Evolutionary conservation across 1,284 basidiomycete genomes (phyloP).

Genomic region (Cryptococcus floricola): DNA sequence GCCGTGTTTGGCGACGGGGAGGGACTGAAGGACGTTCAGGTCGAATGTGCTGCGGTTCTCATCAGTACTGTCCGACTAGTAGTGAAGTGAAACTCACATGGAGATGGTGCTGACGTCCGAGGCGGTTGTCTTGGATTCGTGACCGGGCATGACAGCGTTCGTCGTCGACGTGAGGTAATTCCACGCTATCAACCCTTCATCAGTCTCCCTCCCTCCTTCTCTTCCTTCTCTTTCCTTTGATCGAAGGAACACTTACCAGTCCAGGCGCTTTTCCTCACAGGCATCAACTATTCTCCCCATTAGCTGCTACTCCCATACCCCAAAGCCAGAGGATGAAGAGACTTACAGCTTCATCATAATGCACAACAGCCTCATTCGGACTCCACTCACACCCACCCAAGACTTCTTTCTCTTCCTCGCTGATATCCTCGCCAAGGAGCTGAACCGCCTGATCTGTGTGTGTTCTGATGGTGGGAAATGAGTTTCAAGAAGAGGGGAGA

Average conservation of each 20-base stretch:
- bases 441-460: constrained; percentile 65
- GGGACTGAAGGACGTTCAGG: constrained; percentile 73
- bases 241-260: constrained; percentile 49
- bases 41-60: constrained; percentile 53
- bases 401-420: constrained; percentile 56
- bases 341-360: constrained; percentile 59
- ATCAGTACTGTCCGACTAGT: not conserved
- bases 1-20: constrained; percentile 58
- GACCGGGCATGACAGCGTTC: constrained; percentile 37
- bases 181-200: constrained; percentile 50
- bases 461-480: constrained; percentile 13
- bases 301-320: not conserved
- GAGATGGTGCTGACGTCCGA: constrained; percentile 58
- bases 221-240: not conserved
- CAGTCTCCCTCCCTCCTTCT: not conserved
- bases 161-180: constrained; percentile 63
- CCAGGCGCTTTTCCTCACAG: constrained; percentile 59
- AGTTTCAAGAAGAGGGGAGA: not conserved
- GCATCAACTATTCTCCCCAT: constrained; percentile 59
- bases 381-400: constrained; percentile 65
- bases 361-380: constrained; percentile 64
- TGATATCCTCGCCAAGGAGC: constrained; percentile 58
- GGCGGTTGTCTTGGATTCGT: constrained; percentile 49
- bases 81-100: constrained; percentile 53
- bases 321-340: not conserved